Conservation (phyloP, 768 basidiomycete species). For the Phlebiopsis gigantea region DNA sequence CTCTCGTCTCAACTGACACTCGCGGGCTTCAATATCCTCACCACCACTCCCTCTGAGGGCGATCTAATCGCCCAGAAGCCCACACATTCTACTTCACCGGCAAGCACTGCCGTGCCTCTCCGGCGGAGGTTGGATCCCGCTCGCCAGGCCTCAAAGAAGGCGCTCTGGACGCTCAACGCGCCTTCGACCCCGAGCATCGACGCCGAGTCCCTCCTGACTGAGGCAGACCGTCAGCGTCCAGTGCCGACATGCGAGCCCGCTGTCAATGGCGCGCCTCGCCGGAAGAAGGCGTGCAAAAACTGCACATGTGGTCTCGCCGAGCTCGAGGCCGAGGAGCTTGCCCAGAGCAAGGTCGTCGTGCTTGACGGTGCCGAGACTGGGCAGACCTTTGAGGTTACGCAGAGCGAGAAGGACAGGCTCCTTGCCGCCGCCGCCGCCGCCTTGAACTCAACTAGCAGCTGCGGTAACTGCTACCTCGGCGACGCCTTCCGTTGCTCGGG, state of each 20-base stretch:
- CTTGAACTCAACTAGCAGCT: constrained; percentile 90
- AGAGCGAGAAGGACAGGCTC: constrained; percentile 61
- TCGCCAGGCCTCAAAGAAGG: constrained; percentile 76
- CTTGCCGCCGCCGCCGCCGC: constrained; percentile 62
- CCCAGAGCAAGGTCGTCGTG: constrained; percentile 55
- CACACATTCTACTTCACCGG: constrained; percentile 32
- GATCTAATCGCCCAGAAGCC: constrained; percentile 71
- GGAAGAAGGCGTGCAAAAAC: constrained; percentile 92
- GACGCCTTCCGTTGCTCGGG: constrained; percentile 96
- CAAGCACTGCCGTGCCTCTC: constrained; percentile 37
- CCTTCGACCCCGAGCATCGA: no score
- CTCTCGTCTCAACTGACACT: constrained; percentile 57
- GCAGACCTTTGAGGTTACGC: constrained; percentile 49
- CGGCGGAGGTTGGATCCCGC: constrained; percentile 46
- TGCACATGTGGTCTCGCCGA: constrained; percentile 97
- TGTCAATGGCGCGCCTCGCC: constrained; percentile 42
- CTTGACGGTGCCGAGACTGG: constrained; percentile 61
- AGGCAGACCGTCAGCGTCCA: constrained; percentile 76
- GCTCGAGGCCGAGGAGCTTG: constrained; percentile 78
- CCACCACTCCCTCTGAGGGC: constrained; percentile 32
- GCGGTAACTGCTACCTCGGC: constrained; percentile 95
- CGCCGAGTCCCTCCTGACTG: constrained; percentile 76
- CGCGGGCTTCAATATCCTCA: constrained; percentile 59
- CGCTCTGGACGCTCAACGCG: constrained; percentile 78
- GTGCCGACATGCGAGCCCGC: constrained; percentile 72